Conservation (phyloP, 108 stramenopile genomes). For the Seminavis robusta region DNA sequence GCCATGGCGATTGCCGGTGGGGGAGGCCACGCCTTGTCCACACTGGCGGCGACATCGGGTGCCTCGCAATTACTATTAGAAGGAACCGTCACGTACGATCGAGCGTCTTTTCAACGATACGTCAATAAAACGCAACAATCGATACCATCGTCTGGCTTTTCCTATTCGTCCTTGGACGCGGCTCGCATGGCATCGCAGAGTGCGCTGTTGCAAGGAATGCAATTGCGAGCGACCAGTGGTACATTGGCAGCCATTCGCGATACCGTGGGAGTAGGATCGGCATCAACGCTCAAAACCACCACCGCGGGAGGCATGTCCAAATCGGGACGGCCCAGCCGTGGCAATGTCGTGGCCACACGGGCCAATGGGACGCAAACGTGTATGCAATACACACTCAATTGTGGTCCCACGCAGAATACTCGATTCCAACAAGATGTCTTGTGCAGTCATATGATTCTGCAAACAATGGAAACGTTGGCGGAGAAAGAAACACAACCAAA, state of each 20-base stretch:
- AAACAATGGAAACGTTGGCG: slow-evolving; percentile 3
- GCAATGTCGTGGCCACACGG: slow-evolving; percentile 44
- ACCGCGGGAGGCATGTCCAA: slow-evolving; percentile 3
- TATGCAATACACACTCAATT: too few relatives aligned
- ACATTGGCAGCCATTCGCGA: slow-evolving; percentile 12
- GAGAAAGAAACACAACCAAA: too few relatives aligned
- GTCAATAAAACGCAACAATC: slow-evolving; percentile 17
- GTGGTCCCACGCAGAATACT: too few relatives aligned
- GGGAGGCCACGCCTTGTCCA: slow-evolving; percentile 54
- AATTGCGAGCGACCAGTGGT: slow-evolving; percentile 21
- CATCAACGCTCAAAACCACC: slow-evolving; percentile 50
- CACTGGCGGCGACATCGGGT: slow-evolving; percentile 64
- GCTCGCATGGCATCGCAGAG: slow-evolving; percentile 52
- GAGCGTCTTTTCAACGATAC: slow-evolving; percentile 57
- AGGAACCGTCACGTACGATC: slow-evolving; percentile 61
- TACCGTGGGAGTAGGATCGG: slow-evolving; percentile 63
- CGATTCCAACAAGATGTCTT: slow-evolving; percentile 38
- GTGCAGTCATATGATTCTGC: slow-evolving; percentile 24
- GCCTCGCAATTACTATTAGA: slow-evolving; percentile 68
- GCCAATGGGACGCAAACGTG: slow-evolving; percentile 37
- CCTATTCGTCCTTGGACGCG: slow-evolving; percentile 45
- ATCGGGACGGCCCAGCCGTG: slow-evolving; percentile 26
- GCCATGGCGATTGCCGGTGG: slow-evolving; percentile 55
- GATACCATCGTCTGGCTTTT: slow-evolving; percentile 7
- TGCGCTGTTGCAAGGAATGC: slow-evolving; percentile 51